Conservation (phyloP, 2,329 filamentous ascomycete species). For the Xylaria sp. region DNA sequence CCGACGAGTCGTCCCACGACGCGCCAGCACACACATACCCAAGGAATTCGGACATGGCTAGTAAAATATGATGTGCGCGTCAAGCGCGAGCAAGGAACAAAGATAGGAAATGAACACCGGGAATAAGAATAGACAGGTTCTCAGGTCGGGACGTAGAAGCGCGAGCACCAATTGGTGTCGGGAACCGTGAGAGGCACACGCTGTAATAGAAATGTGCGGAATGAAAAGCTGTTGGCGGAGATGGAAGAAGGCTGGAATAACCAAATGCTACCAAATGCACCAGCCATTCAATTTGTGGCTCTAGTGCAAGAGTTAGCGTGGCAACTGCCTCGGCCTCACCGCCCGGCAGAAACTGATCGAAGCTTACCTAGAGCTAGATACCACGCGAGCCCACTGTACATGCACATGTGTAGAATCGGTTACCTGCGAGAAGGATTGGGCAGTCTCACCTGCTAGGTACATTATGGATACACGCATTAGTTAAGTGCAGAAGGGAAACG, state of each 20-base stretch:
- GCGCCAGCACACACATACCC: constrained; percentile 56
- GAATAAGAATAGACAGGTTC: constrained; percentile 11
- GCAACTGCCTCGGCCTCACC: constrained; percentile 21
- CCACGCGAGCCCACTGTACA: too few relatives aligned
- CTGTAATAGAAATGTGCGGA: constrained; percentile 32
- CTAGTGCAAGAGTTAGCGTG: constrained; percentile 24
- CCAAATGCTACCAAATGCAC: constrained; percentile 14
- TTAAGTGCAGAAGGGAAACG: too few relatives aligned
- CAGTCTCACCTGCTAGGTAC: too few relatives aligned
- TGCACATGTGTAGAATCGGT: too few relatives aligned
- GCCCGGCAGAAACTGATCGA: constrained; percentile 33
- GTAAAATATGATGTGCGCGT: constrained; percentile 42
- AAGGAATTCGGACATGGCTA: constrained; percentile 69
- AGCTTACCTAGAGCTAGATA: not conserved
- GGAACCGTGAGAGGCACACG: constrained; percentile 26
- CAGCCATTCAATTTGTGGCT: constrained; percentile 42
- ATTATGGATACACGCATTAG: not conserved
- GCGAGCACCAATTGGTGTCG: constrained; percentile 33
- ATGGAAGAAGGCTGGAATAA: constrained; percentile 42
- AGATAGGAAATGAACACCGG: constrained; percentile 27
- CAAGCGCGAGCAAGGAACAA: constrained; percentile 40
- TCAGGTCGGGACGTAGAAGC: constrained; percentile 20
- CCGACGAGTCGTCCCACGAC: constrained; percentile 7
- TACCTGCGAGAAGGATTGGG: not conserved
- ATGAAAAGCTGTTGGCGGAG: constrained; percentile 37